These are phyloP conservation scores for Trypanosoma boissoni DNA, from an alignment of 208 protist genomes.

Conservation along the genomic window DNA sequence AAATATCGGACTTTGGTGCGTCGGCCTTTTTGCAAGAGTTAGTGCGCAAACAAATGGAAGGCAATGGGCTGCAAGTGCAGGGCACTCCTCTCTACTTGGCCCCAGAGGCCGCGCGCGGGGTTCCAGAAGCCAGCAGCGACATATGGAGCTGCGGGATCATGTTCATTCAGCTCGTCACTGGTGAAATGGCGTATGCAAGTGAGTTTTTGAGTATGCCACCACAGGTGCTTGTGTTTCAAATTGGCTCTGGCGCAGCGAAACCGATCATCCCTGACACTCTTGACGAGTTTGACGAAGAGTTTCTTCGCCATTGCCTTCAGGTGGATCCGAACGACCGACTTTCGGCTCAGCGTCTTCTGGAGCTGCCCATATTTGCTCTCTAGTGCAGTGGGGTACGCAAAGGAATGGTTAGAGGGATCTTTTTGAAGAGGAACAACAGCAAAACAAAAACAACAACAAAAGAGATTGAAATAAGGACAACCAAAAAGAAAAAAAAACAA, in stretches of 20 bases:
- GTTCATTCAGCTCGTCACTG: conserved; percentile 84
- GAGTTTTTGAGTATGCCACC: conserved; percentile 45
- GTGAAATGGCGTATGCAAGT: conserved; percentile 67
- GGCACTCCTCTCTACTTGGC: conserved; percentile 89
- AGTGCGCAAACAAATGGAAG: conserved; percentile 49
- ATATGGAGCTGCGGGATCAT: conserved; percentile 89
- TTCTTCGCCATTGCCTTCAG: conserved; percentile 64
- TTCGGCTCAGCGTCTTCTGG: conserved; percentile 52
- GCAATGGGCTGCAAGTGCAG: conserved; percentile 37
- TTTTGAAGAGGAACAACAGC: neutral
- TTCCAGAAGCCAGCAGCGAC: conserved; percentile 67
- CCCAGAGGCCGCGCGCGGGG: conserved; percentile 78
- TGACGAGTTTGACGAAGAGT: conserved; percentile 59
- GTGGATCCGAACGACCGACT: conserved; percentile 47
- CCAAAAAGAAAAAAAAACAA: conserved; percentile 1
- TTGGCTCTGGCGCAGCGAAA: conserved; percentile 55
- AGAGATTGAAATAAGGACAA: neutral
- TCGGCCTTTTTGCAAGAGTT: conserved; percentile 73
- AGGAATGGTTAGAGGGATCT: neutral
- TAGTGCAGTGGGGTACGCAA: conserved; percentile 18
- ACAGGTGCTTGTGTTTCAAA: conserved; percentile 72
- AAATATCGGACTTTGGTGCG: conserved; percentile 92
- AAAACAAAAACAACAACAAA: conserved; percentile 1
- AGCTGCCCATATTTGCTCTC: conserved; percentile 69
- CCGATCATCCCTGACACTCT: conserved; percentile 60